A percentile compares a stretch with the other conserved stretches of the same genome.
phyloP scores from a whole-genome alignment of 176 grass and related monocot genomes.

The Oryza brachyantha region DNA sequence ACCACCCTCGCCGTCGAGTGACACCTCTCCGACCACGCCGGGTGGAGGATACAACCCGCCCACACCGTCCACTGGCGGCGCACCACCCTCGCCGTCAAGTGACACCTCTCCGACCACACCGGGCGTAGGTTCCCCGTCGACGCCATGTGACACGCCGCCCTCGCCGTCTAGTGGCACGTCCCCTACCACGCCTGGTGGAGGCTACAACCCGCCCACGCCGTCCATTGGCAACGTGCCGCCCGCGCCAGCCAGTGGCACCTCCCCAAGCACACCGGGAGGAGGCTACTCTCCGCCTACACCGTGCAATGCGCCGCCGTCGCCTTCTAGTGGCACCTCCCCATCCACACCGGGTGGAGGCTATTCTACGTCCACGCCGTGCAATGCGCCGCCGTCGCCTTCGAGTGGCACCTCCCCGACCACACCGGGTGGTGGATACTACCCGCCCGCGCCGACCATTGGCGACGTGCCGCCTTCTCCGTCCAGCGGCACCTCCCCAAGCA shows the following conservation, averaged over 20 bases:
- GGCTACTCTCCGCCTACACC: not conserved
- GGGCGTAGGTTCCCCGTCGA: not conserved
- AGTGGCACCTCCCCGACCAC: conserved; percentile 3
- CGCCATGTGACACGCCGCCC: not conserved
- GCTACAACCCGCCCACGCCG: not conserved
- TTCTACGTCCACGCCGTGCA: not conserved
- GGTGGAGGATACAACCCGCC: not conserved
- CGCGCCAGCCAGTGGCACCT: not conserved
- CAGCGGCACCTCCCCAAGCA: not conserved
- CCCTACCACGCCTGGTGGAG: not conserved
- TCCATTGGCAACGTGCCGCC: not conserved
- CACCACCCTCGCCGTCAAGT: not conserved
- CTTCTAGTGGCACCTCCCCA: conserved; percentile 8
- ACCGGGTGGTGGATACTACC: not conserved
- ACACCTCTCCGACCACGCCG: not conserved
- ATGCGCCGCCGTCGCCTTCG: not conserved
- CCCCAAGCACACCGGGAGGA: conserved; percentile 12
- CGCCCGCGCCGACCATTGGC: not conserved
- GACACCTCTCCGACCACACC: conserved; percentile 3
- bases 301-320: conserved; percentile 17
- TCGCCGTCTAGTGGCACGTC: conserved; percentile 5
- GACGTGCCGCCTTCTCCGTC: not conserved
- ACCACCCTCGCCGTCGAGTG: not conserved
- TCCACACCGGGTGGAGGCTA: not conserved
- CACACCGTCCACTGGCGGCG: no score